These are phyloP conservation scores for Apocynum venetum DNA, from an alignment of 257 asterid genomes.

Conservation along the genomic window DNA sequence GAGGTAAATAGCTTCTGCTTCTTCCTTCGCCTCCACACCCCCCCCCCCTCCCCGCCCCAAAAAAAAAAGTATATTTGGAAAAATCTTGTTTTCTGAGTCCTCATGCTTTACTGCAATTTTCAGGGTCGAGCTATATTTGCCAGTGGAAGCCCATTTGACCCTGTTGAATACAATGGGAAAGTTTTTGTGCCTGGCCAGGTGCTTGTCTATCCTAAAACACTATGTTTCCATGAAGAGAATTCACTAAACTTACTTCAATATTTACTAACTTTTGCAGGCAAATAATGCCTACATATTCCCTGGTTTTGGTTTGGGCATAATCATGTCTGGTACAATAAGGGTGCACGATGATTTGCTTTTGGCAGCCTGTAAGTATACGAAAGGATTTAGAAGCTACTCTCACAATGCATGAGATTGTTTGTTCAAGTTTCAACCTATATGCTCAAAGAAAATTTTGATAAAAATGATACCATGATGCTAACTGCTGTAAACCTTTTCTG, in stretches of 20 bases:
- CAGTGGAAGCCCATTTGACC: constrained; percentile 92
- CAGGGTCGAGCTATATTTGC: constrained; percentile 86
- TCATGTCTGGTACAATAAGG: constrained; percentile 90
- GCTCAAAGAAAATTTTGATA: not conserved
- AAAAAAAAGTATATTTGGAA: not conserved
- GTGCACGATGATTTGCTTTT: constrained; percentile 84
- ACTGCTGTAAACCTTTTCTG: not conserved
- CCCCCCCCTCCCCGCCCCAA: not conserved
- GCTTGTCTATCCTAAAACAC: constrained; percentile 14
- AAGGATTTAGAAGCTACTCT: not conserved
- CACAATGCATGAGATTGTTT: not conserved
- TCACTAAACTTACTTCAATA: not conserved
- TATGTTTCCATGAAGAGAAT: not conserved
- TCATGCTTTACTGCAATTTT: not conserved
- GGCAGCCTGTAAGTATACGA: constrained; percentile 70
- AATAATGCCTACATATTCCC: constrained; percentile 97
- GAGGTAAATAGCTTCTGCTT: constrained; percentile 41
- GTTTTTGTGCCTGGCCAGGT: constrained; percentile 83
- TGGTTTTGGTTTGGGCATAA: constrained; percentile 89
- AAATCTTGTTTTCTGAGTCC: not conserved
- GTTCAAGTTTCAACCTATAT: not conserved
- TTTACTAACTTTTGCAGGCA: constrained; percentile 41
- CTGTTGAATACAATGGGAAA: constrained; percentile 70
- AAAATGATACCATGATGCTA: not conserved
- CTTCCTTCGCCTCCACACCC: not conserved